Conservation (phyloP, 345 rosid species). For the Erodium maritimum region DNA sequence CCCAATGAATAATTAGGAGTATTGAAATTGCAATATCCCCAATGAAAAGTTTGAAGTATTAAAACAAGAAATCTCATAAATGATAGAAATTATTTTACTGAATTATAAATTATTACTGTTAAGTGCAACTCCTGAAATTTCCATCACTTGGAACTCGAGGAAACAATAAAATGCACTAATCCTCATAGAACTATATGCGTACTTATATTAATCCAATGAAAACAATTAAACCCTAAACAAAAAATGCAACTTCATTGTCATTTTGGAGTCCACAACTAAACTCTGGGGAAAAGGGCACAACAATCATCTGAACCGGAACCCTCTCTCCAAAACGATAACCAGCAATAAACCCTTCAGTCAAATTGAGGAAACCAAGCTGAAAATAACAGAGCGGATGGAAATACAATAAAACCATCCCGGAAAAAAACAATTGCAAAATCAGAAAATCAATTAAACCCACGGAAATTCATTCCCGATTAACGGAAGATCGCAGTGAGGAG, state of each 20-base stretch:
- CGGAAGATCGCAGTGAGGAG: neutral
- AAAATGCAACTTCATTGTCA: neutral
- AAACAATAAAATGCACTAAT: neutral
- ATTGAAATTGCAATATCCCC: neutral
- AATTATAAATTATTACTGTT: too few species aligned
- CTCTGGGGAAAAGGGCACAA: too few species aligned
- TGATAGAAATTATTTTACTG: neutral
- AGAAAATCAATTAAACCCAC: neutral
- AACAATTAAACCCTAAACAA: too few species aligned
- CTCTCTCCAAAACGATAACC: neutral
- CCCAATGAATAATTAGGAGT: neutral
- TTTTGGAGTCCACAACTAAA: neutral
- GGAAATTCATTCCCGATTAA: neutral
- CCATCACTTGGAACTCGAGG: neutral
- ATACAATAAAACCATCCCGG: neutral
- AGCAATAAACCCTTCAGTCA: constrained; percentile 24
- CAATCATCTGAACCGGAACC: neutral
- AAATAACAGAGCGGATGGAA: neutral
- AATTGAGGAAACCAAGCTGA: constrained; percentile 10
- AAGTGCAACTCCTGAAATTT: too few species aligned
- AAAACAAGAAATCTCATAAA: neutral
- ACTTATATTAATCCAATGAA: neutral
- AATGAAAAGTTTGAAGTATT: neutral
- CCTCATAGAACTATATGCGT: neutral
- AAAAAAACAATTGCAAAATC: neutral